These are phyloP conservation scores for Hypoxylon cercidicola DNA, from an alignment of 495 filamentous ascomycete genomes.

Conservation along the genomic window DNA sequence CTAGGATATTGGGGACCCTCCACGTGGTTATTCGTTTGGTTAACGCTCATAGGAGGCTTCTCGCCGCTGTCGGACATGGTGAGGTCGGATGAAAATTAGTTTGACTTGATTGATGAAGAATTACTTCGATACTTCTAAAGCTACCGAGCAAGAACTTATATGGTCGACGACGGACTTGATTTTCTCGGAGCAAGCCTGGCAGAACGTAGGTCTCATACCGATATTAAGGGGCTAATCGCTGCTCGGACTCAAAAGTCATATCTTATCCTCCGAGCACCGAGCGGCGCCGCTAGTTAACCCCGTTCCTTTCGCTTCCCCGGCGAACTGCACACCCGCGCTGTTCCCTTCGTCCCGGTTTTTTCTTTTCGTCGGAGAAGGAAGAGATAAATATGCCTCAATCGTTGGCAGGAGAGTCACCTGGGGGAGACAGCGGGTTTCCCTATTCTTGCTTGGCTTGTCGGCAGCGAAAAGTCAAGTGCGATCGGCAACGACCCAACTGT, in stretches of 20 bases:
- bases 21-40: background rate
- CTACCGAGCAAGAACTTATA: background rate
- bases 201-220: background rate
- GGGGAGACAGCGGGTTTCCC: background rate
- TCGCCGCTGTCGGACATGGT: slow-evolving; percentile 14
- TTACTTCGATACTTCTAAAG: background rate
- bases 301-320: too few species aligned
- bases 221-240: slow-evolving; percentile 1
- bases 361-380: background rate
- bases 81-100: background rate
- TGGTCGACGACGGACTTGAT: too few species aligned
- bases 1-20: slow-evolving; percentile 9
- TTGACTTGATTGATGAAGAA: background rate
- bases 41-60: slow-evolving; percentile 10
- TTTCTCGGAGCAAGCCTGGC: too few species aligned
- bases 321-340: background rate
- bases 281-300: background rate
- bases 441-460: slow-evolving; percentile 60
- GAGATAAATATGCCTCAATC: slow-evolving; percentile 13
- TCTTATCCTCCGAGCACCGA: slow-evolving; percentile 25
- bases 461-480: slow-evolving; percentile 75
- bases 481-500: slow-evolving; percentile 59
- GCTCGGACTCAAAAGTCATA: slow-evolving; percentile 11
- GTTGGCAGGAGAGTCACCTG: background rate
- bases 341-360: too few species aligned